Evolutionary conservation across 2,329 filamentous ascomycete species (phyloP).

Genomic region (Fusarium udum): DNA sequence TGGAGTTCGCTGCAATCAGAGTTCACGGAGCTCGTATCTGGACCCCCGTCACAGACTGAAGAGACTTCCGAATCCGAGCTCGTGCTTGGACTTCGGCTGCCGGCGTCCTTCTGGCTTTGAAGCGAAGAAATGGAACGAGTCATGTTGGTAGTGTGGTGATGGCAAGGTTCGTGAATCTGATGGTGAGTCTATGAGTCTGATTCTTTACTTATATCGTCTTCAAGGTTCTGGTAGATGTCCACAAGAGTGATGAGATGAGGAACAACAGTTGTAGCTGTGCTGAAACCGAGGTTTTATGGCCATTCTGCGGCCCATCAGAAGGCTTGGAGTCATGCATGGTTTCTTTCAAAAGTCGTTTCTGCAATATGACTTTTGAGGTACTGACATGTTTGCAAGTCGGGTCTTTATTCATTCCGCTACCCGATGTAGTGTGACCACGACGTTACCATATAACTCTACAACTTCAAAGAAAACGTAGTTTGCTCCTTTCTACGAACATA

Average conservation of each 20-base stretch:
- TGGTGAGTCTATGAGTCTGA: neutral
- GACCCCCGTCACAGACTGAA: neutral
- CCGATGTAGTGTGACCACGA: neutral
- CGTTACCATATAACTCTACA: neutral
- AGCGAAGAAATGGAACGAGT: neutral
- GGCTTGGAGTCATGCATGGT: neutral
- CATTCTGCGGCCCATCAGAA: neutral
- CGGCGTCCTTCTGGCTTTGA: neutral
- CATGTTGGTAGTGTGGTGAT: neutral
- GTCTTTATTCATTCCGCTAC: neutral
- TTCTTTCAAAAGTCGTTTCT: neutral
- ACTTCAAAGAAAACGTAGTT: neutral
- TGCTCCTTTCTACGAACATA: neutral
- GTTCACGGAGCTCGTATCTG: neutral
- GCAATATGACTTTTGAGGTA: neutral
- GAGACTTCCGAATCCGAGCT: neutral
- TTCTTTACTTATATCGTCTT: neutral
- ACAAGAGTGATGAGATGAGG: neutral
- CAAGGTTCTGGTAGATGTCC: neutral
- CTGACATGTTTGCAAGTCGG: neutral
- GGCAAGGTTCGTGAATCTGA: neutral
- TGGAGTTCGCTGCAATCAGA: neutral
- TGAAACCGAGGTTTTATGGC: neutral
- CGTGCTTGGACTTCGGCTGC: neutral
- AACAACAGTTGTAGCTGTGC: neutral